phyloP scores from a whole-genome alignment of 306 rosid genomes.

The Hylodesmum podocarpum region DNA sequence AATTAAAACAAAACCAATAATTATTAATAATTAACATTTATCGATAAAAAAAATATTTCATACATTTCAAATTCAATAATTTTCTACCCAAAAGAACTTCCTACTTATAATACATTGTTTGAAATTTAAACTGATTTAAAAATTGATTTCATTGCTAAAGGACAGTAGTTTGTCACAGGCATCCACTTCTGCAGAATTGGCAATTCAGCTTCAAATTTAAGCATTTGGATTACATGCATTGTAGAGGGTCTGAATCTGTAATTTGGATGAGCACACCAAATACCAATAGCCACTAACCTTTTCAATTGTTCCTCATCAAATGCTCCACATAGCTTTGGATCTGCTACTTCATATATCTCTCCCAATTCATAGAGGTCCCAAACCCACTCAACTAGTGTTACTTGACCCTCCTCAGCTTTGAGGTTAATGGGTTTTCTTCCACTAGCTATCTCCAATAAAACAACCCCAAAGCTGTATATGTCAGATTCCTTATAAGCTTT shows the following conservation, averaged over 20 bases:
- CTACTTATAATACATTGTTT: neutral
- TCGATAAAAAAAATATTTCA: no score
- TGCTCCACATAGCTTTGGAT: neutral
- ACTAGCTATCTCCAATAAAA: neutral
- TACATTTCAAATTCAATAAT: neutral
- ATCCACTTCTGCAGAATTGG: neutral
- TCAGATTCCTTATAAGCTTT: neutral
- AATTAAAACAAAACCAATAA: no score
- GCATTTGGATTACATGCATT: conserved; percentile 10
- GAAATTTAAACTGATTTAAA: neutral
- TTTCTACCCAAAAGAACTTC: neutral
- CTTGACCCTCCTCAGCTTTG: neutral
- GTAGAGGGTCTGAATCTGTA: neutral
- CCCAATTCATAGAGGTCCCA: neutral
- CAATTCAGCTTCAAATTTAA: conserved; percentile 19
- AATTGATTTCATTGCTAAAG: neutral
- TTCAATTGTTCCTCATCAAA: conserved; percentile 26
- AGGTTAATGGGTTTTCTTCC: neutral
- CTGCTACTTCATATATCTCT: neutral
- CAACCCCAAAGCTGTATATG: neutral
- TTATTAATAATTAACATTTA: no score
- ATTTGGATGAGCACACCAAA: conserved; percentile 22
- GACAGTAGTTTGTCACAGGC: neutral
- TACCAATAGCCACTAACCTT: neutral
- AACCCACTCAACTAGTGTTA: neutral